Evolutionary conservation across 805 yeast species (phyloP), one percentile per base, ranked within the genome.

Genomic region (Soucietia sequanensis): DNA sequence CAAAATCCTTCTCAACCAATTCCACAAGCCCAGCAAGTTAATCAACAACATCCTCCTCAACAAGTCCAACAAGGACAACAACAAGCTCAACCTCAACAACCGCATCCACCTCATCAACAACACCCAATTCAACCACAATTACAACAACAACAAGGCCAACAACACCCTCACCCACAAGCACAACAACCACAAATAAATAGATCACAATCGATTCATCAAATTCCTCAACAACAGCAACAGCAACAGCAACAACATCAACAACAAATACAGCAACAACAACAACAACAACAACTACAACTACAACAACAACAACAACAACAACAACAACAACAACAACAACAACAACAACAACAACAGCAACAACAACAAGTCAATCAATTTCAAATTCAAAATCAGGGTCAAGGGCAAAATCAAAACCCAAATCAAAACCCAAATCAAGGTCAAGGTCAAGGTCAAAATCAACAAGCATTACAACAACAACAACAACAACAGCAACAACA

Each of bases 21-120:
- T n/a, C n/a, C n/a, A n/a, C n/a, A n/a, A n/a, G n/a, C 62, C 22
- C 62, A 58, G 2, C 51, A 60, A 13, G 56, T 58, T 31, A 55
- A 59, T 21, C 68, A 58, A 32, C 55, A 60, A 9, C 58, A 42
- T 22, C 47, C 35, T 17, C 54, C 49, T 1, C 54, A 53, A 30
- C 45, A 40, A 20, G 60, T 48, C 31, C 68, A 27, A 17, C 43
- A 30, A 20, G 42, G 33, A 11, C 50, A 37, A 34, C 48, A 43
- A 34, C 38, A 36, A 18, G 44, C 33, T 40, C 44, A 34, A n/a
- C 42, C 42, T 31, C 43, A 39, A 20, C 42, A 26, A n/a, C 48
- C 38, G 22, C 62, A 50, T 37, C 47, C 46, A 35, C 40, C 23
- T 14, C 46, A 34, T 10, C 50, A 30, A 7, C 50, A 30, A 13